phyloP scores from a whole-genome alignment of 2,329 filamentous ascomycete genomes.

The Ceratocystiopsis sp. region DNA sequence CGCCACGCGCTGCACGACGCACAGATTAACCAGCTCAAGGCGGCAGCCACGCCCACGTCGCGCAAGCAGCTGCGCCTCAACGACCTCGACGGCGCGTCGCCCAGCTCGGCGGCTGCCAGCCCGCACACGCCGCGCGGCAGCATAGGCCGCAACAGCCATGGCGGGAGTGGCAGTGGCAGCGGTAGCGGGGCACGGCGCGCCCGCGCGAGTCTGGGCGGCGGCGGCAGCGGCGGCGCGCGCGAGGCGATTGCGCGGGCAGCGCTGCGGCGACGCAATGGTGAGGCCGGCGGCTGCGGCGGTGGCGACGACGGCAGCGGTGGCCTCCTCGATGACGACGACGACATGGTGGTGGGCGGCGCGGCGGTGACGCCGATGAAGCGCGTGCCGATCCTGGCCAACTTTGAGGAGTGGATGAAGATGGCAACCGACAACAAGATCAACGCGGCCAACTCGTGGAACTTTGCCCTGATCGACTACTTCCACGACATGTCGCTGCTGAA shows the following conservation, averaged over 20 bases:
- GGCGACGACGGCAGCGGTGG: conserved; percentile 10
- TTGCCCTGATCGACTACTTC: conserved; percentile 98
- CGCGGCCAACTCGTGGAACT: conserved; percentile 96
- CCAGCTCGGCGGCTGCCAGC: conserved; percentile 28
- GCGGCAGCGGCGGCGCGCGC: too few species aligned
- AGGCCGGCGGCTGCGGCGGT: conserved; percentile 1
- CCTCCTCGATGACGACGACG: conserved; percentile 35
- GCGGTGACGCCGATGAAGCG: conserved; percentile 92
- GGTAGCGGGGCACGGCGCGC: too few species aligned
- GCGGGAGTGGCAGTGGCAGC: too few species aligned
- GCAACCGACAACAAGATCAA: conserved; percentile 99
- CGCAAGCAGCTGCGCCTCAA: conserved; percentile 46
- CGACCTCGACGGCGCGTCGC: conserved; percentile 35
- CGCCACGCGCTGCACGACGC: conserved; percentile 77
- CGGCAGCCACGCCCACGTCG: conserved; percentile 48
- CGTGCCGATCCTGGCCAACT: conserved; percentile 89
- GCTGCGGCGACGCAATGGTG: too few species aligned
- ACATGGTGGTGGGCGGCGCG: conserved; percentile 42
- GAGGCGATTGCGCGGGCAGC: too few species aligned
- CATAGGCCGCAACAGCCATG: too few species aligned
- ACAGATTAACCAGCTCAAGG: conserved; percentile 83
- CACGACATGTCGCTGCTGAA: conserved; percentile 97
- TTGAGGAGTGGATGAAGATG: conserved; percentile 99
- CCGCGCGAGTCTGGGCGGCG: conserved; percentile 10
- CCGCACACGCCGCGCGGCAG: conserved; percentile 28